Percentiles rank a stretch among this genome's conserved stretches.
Evolutionary conservation across 148 eudicot species (phyloP).

Genomic region (Selenicereus undatus): DNA sequence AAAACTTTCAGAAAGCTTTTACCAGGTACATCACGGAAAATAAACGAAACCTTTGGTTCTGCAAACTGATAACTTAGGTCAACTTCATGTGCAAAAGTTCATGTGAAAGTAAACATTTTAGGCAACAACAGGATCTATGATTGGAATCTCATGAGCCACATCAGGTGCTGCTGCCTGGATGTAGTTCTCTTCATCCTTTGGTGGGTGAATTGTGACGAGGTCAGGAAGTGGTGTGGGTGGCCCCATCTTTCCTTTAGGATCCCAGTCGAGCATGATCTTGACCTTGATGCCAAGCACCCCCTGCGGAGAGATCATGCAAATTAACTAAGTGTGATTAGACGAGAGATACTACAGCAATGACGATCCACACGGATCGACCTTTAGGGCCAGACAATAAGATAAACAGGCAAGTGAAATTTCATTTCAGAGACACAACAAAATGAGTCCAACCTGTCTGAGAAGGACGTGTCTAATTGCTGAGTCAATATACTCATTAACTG

Average conservation of each 20-base stretch:
- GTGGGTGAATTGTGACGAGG: slow-evolving; percentile 61
- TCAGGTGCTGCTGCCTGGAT: slow-evolving; percentile 16
- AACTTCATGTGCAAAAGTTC: not conserved
- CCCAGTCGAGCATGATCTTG: slow-evolving; percentile 81
- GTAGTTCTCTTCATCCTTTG: slow-evolving; percentile 60
- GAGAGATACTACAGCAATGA: not conserved
- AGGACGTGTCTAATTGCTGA: slow-evolving; percentile 76
- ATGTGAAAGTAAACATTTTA: slow-evolving; percentile 11
- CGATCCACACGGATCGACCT: not conserved
- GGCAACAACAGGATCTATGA: slow-evolving; percentile 26
- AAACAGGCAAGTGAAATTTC: too few species aligned
- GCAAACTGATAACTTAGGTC: not conserved
- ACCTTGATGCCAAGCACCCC: slow-evolving; percentile 81
- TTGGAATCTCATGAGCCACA: slow-evolving; percentile 32
- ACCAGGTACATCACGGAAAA: not conserved
- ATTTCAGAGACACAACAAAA: not conserved
- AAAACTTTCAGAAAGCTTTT: slow-evolving; percentile 8
- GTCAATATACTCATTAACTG: slow-evolving; percentile 80
- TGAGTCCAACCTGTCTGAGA: slow-evolving; percentile 56
- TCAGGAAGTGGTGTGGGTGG: slow-evolving; percentile 70
- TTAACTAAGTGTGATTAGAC: not conserved
- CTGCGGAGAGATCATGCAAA: slow-evolving; percentile 17
- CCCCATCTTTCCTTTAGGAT: slow-evolving; percentile 72
- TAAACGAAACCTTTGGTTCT: not conserved
- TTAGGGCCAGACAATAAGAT: not conserved